A percentile compares a stretch with the other conserved stretches of the same genome.
Evolutionary conservation across 2,329 filamentous ascomycete species (phyloP).

Genomic region (Aspergillus udagawae): DNA sequence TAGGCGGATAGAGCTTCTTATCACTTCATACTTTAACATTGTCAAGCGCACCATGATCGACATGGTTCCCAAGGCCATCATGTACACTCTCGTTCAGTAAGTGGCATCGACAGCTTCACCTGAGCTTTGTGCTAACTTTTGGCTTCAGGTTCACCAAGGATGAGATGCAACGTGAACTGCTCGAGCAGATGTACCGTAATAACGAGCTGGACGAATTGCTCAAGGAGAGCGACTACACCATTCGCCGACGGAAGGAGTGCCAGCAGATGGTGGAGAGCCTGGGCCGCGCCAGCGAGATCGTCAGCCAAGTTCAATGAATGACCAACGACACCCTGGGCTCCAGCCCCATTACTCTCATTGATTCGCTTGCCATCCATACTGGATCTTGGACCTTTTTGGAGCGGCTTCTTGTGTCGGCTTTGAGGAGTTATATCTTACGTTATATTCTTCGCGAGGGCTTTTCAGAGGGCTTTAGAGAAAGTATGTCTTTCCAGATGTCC

Average conservation of each 20-base stretch:
- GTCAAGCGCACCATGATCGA: constrained; percentile 98
- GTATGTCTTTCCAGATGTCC: constrained; percentile 11
- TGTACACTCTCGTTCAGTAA: constrained; percentile 93
- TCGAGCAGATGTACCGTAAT: constrained; percentile 95
- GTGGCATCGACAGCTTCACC: constrained; percentile 36
- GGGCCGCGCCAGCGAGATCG: constrained; percentile 87
- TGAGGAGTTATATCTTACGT: constrained; percentile 11
- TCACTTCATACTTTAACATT: constrained; percentile 97
- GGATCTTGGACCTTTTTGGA: constrained; percentile 10
- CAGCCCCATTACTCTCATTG: constrained; percentile 7
- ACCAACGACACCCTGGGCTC: background rate
- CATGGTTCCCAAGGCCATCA: constrained; percentile 99
- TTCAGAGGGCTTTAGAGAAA: constrained; percentile 5
- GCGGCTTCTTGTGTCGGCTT: constrained; percentile 6
- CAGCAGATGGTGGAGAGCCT: constrained; percentile 98
- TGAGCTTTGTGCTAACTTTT: constrained; percentile 8
- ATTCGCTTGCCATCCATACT: constrained; percentile 13
- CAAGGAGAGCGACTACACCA: constrained; percentile 96
- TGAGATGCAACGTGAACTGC: constrained; percentile 94
- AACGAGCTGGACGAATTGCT: constrained; percentile 88
- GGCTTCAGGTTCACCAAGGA: constrained; percentile 78
- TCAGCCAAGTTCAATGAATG: constrained; percentile 65
- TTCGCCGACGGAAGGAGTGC: constrained; percentile 93
- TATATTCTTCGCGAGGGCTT: constrained; percentile 12
- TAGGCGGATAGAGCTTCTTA: constrained; percentile 69